These are phyloP conservation scores for Flaveria linearis DNA, from an alignment of 129 eudicot genomes.

Conservation along the genomic window DNA sequence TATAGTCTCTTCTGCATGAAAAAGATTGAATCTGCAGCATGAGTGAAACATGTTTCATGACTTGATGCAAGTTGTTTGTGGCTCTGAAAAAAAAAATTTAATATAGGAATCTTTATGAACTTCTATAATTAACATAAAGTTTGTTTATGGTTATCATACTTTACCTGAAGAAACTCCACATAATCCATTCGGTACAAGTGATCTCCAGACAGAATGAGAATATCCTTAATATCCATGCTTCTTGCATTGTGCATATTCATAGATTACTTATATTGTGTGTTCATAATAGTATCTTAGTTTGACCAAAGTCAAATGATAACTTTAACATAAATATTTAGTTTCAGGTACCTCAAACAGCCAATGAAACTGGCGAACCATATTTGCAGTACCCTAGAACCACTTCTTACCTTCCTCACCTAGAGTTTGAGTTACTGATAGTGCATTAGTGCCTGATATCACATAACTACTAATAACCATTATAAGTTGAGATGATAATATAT, in stretches of 20 bases:
- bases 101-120: not conserved
- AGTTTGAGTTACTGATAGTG: conserved; percentile 85
- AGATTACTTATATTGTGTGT: not conserved
- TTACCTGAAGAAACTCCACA: conserved; percentile 88
- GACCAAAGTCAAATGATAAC: not conserved
- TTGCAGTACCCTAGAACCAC: conserved; percentile 98
- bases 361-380: conserved; percentile 90
- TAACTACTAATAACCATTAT: not conserved
- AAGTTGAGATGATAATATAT: not conserved
- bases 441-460: conserved; percentile 50
- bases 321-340: not conserved
- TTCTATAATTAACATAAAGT: not conserved
- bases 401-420: conserved; percentile 86
- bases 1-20: no score
- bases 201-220: conserved; percentile 92
- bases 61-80: conserved; percentile 49
- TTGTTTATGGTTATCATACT: not conserved
- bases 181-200: conserved; percentile 97
- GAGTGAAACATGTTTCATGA: no score
- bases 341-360: conserved; percentile 90
- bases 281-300: not conserved
- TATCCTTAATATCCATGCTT: conserved; percentile 90
- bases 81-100: conserved; percentile 42
- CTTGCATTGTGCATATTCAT: conserved; percentile 70
- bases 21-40: no score